Conservation (phyloP, 176 grass and related monocot genomes). For the Oryza glumipatula region DNA sequence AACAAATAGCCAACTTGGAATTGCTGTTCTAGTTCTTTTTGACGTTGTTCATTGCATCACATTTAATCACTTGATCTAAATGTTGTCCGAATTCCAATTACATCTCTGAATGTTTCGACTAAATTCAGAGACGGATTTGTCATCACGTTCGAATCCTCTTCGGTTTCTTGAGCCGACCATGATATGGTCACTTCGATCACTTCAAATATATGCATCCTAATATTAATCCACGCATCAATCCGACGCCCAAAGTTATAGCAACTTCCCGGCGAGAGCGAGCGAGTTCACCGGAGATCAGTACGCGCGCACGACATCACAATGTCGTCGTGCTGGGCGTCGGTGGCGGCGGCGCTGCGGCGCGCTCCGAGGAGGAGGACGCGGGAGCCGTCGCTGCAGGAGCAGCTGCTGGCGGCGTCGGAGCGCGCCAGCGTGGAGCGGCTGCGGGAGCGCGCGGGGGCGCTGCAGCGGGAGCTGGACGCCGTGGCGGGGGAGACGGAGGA, state of each 20-base stretch:
- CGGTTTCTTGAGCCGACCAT: neutral
- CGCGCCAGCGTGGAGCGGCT: slow-evolving; percentile 2
- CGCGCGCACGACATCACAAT: neutral
- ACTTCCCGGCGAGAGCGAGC: neutral
- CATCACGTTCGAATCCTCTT: neutral
- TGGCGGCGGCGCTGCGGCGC: neutral
- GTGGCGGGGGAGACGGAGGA: neutral
- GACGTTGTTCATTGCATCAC: neutral
- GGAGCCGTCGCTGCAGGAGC: slow-evolving; percentile 25
- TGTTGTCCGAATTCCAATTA: neutral
- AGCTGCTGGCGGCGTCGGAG: slow-evolving; percentile 10
- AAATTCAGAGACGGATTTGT: neutral
- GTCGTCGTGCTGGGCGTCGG: slow-evolving; percentile 15
- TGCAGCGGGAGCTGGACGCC: slow-evolving; percentile 32
- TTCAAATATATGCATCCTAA: too few species aligned
- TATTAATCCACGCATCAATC: neutral
- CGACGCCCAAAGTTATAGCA: neutral
- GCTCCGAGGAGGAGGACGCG: neutral
- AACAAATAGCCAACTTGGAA: neutral
- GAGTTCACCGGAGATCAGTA: neutral
- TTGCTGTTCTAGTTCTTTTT: neutral
- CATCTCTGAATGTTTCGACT: neutral
- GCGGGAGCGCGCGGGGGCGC: slow-evolving; percentile 20
- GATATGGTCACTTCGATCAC: neutral
- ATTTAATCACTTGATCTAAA: neutral